A percentile compares a stretch with the other conserved stretches of the same genome.
Conservation (phyloP, 129 eudicot species). For the Ambrosia trifida region DNA sequence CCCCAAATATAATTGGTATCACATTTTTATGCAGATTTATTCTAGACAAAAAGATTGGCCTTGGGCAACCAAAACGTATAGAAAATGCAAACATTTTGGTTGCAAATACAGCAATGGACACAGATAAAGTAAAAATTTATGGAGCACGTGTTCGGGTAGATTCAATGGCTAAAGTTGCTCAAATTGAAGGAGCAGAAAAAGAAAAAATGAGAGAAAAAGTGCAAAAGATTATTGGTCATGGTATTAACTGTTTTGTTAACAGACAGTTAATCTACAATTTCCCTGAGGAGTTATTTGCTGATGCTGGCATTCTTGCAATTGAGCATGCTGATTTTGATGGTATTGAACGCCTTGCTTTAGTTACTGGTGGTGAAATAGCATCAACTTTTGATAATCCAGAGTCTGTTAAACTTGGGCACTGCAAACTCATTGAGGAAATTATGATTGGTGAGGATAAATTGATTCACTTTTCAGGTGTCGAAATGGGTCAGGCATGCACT, state of each 20-base stretch:
- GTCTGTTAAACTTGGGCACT: slow-evolving; percentile 92
- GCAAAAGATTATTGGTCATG: slow-evolving; percentile 85
- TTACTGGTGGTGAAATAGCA: slow-evolving; percentile 98
- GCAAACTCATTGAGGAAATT: slow-evolving; percentile 92
- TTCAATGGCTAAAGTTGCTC: slow-evolving; percentile 96
- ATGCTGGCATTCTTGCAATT: slow-evolving; percentile 94
- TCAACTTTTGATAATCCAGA: slow-evolving; percentile 97
- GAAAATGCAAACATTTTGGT: slow-evolving; percentile 93
- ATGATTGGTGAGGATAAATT: slow-evolving; percentile 96
- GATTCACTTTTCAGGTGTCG: slow-evolving; percentile 95
- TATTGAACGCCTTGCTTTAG: slow-evolving; percentile 84
- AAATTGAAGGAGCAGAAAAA: slow-evolving; percentile 88
- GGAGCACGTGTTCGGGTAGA: slow-evolving; percentile 99
- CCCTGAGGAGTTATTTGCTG: slow-evolving; percentile 95
- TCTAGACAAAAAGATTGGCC: slow-evolving; percentile 88
- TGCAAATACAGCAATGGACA: slow-evolving; percentile 96
- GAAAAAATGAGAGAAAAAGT: slow-evolving; percentile 97
- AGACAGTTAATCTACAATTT: slow-evolving; percentile 92
- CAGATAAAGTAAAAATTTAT: slow-evolving; percentile 91
- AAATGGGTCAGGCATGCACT: slow-evolving; percentile 98
- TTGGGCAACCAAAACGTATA: slow-evolving; percentile 94
- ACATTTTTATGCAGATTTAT: slow-evolving; percentile 59
- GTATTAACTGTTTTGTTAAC: slow-evolving; percentile 89
- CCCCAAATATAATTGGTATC: not conserved
- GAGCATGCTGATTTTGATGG: slow-evolving; percentile 99